These are phyloP conservation scores for Fraxinus xanthoxyloides DNA, from an alignment of 305 asterid species.

Conservation along the genomic window DNA sequence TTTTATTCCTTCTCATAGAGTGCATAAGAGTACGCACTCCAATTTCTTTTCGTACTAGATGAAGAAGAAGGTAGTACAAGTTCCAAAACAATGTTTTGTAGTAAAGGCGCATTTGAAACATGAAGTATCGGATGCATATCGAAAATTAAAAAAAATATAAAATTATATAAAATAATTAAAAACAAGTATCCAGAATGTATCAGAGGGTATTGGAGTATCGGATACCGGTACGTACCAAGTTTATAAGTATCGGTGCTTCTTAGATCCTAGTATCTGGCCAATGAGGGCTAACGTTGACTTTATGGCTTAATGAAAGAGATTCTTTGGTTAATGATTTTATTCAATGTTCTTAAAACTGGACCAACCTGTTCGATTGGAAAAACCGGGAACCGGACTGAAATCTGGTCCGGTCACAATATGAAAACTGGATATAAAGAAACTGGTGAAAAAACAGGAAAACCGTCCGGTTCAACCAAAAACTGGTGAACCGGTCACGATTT, in stretches of 20 bases:
- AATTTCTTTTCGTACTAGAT: background rate
- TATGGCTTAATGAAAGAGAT: slow-evolving; percentile 20
- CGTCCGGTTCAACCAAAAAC: too few relatives aligned
- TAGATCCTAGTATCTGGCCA: background rate
- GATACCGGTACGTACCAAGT: background rate
- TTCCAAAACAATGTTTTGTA: background rate
- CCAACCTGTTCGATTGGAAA: background rate
- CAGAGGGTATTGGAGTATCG: background rate
- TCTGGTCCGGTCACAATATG: background rate
- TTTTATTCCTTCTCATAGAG: background rate
- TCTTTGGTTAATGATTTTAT: slow-evolving; percentile 6
- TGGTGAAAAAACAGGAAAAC: background rate
- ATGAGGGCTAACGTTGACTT: slow-evolving; percentile 16
- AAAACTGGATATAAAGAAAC: background rate
- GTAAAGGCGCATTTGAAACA: background rate
- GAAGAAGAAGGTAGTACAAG: background rate
- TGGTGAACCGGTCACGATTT: background rate
- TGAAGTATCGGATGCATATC: background rate
- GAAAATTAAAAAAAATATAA: background rate
- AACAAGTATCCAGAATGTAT: background rate
- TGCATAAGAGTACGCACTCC: background rate
- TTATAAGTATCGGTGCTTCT: background rate
- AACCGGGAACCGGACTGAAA: background rate
- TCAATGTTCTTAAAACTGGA: background rate
- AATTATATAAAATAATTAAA: too few relatives aligned